Conservation (phyloP, 2,329 filamentous ascomycete genomes). For the Phaeosphaeriaceae sp. region DNA sequence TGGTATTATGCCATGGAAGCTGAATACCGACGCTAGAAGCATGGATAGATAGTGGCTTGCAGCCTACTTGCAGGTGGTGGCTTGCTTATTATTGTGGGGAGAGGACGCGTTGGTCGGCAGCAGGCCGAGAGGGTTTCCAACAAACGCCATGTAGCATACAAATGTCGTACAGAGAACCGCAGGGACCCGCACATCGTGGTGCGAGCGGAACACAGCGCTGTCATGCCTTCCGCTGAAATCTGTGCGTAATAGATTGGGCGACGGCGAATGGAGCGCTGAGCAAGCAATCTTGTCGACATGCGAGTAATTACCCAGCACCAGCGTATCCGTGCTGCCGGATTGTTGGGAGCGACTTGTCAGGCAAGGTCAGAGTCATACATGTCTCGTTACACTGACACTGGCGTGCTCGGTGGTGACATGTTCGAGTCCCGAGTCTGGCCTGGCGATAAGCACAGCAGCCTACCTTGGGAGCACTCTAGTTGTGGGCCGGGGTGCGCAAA, state of each 20-base stretch:
- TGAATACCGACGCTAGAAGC: constrained; percentile 3
- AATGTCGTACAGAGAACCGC: neutral
- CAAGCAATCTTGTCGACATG: neutral
- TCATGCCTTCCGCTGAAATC: neutral
- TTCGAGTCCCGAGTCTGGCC: neutral
- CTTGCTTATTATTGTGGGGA: constrained; percentile 4
- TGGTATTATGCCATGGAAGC: constrained; percentile 1
- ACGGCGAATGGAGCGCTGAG: neutral
- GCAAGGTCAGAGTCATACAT: constrained; percentile 1
- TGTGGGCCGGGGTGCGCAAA: neutral
- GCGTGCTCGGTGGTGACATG: neutral
- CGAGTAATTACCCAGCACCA: neutral
- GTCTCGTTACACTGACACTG: neutral
- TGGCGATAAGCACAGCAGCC: neutral
- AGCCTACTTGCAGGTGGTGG: constrained; percentile 2
- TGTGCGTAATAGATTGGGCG: neutral
- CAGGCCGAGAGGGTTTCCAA: neutral
- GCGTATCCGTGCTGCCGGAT: neutral
- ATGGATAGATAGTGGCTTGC: constrained; percentile 1
- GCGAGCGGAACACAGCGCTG: neutral
- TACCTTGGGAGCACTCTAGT: neutral
- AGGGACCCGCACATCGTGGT: neutral
- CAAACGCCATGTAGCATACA: neutral
- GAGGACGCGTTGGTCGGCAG: constrained; percentile 3
- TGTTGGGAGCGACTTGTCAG: neutral